A percentile compares a stretch with the other conserved stretches of the same genome.
These are phyloP conservation scores for Gaeumannomyces tritici DNA, from an alignment of 2,329 filamentous ascomycete genomes.

Conservation along the genomic window DNA sequence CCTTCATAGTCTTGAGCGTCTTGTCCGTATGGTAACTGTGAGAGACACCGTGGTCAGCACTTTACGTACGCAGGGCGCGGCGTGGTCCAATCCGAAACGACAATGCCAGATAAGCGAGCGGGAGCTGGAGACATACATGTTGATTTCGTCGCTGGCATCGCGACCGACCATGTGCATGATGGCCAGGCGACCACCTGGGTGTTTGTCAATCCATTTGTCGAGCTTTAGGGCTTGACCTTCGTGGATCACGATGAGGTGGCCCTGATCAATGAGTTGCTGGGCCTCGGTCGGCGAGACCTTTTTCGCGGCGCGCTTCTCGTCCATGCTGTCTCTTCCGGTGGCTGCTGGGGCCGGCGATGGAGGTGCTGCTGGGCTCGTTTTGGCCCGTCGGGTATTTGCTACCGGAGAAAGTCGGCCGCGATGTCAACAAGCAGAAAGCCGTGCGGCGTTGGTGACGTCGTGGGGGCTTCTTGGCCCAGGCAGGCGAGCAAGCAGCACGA, in stretches of 20 bases:
- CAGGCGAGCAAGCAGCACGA: background rate
- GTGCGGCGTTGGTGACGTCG: background rate
- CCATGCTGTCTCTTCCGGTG: background rate
- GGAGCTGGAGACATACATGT: slow-evolving; percentile 31
- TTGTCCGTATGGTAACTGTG: slow-evolving; percentile 45
- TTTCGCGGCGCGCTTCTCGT: slow-evolving; percentile 14
- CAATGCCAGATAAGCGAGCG: background rate
- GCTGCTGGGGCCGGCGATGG: background rate
- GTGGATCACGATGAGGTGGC: slow-evolving; percentile 45
- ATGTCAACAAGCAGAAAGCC: background rate
- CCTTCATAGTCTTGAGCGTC: slow-evolving; percentile 47
- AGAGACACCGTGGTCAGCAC: slow-evolving; percentile 17
- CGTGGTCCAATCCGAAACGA: background rate
- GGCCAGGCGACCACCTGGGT: slow-evolving; percentile 49
- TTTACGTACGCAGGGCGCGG: background rate
- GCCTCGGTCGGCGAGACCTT: slow-evolving; percentile 21
- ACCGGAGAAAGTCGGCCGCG: background rate
- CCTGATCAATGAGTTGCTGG: slow-evolving; percentile 42
- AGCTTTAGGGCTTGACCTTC: slow-evolving; percentile 45
- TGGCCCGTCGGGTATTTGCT: background rate
- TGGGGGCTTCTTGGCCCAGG: background rate
- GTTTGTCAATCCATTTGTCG: slow-evolving; percentile 46
- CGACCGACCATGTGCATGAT: slow-evolving; percentile 52
- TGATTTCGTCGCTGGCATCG: slow-evolving; percentile 50
- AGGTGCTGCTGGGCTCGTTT: background rate